Conservation (phyloP, 169 alveolate genomes). For the Plasmodium sp. region DNA sequence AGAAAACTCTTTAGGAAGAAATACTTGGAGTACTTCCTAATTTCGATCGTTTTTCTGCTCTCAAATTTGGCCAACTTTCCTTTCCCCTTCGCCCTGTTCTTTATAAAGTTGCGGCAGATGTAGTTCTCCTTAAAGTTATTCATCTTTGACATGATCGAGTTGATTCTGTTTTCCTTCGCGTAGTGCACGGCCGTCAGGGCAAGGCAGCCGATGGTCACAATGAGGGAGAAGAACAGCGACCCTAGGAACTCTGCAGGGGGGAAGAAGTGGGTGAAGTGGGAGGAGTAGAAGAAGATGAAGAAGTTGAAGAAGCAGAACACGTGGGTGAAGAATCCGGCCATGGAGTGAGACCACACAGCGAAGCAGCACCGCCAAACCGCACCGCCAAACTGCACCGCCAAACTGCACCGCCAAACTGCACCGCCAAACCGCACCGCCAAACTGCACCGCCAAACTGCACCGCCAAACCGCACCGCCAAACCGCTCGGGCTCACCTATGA, state of each 20-base stretch:
- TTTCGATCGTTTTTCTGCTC: constrained; percentile 37
- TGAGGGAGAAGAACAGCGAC: constrained; percentile 20
- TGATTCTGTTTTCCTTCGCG: constrained; percentile 36
- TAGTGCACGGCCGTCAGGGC: constrained; percentile 16
- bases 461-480: background rate
- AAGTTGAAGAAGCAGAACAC: background rate
- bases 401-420: no score
- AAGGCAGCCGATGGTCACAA: constrained; percentile 36
- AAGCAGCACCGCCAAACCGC: background rate
- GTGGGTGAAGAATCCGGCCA: background rate
- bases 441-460: background rate
- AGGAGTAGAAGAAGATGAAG: no score
- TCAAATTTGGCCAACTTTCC: background rate
- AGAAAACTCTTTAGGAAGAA: constrained; percentile 51
- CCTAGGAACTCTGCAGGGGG: constrained; percentile 21
- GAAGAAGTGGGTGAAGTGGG: background rate
- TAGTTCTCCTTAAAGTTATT: constrained; percentile 17
- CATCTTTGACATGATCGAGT: constrained; percentile 1
- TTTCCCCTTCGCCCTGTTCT: background rate
- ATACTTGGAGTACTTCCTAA: constrained; percentile 51
- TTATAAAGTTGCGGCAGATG: constrained; percentile 32
- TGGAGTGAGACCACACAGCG: background rate
- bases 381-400: background rate
- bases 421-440: background rate
- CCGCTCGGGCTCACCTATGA: background rate